Base-by-base conservation (phyloP, 148 eudicot genomes). In the Fagopyrum tataricum region DNA sequence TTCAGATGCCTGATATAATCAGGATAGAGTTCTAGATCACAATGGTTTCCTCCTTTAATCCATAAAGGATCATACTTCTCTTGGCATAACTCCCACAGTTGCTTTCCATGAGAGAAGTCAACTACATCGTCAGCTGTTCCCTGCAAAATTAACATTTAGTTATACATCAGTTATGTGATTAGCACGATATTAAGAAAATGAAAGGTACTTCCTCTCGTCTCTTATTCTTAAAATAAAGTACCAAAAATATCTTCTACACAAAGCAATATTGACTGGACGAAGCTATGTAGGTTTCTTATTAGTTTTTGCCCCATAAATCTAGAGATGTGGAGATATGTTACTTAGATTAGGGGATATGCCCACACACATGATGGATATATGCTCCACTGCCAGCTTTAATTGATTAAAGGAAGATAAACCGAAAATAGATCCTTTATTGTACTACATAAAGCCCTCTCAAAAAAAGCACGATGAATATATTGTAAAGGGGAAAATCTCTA, bases 91-190 rank as follows among this genome's bases (percentile, higher is more conserved):
- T 88, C 97, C 88, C 95, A 90, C 26, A 91, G 89, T 68, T 88
- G 93, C 82, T 87, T 90, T n/a, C 98, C 98, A 15, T 95, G 98
- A 68, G 97, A 90, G 79, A 79, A 95, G 78, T 95, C 96, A 23
- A 95, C 98, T n/a, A 95, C 98, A 61, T 91, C 97, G 87, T 95
- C 98, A 53, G 85, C 79, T 74, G 96, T 95, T 46, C 98, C 98
- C 98, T 95, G 82, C 75, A 84, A 41, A 80, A 78, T 17, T 26
- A 77, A n/a, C 42, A 64, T 37, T 62, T n/a, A 31, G 62, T 5
- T 17, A 52, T 52, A n/a, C 8, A 6, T 52, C 58, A 52, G 21
- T 15, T 52, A 4, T 17, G 21, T 20, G n/a, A 52, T n/a, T 52
- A 52, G n/a, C 6, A 51, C 0, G 18, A 52, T 4, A 52, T 56